phyloP scores from a whole-genome alignment of 257 asterid species.

The Solanum okadae region DNA sequence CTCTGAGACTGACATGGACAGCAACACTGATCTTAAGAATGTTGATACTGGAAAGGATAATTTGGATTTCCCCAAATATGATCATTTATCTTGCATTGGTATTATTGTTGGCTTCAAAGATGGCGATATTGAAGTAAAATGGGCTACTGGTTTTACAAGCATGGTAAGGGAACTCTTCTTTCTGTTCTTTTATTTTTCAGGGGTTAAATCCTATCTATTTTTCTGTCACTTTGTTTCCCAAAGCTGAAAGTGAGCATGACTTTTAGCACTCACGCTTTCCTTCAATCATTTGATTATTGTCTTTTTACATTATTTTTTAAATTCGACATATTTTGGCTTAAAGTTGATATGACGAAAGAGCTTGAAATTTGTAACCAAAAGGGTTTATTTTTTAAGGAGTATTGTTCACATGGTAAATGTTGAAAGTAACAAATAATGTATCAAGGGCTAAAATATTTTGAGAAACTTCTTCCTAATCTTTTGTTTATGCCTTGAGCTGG shows the following conservation, averaged over 20 bases:
- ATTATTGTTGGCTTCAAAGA: conserved; percentile 46
- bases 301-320: neutral
- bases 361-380: neutral
- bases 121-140: conserved; percentile 66
- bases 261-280: neutral
- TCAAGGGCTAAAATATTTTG: neutral
- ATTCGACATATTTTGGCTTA: neutral
- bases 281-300: neutral
- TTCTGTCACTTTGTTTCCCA: neutral
- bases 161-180: conserved; percentile 35
- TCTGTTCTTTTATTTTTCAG: neutral
- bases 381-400: neutral
- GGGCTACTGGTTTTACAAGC: conserved; percentile 71
- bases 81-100: conserved; percentile 51
- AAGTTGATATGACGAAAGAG: neutral
- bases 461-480: neutral
- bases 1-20: conserved; percentile 2
- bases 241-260: neutral
- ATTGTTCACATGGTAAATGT: neutral
- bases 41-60: conserved; percentile 12
- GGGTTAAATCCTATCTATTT: neutral
- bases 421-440: neutral
- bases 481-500: neutral
- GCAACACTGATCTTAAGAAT: conserved; percentile 9
- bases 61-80: conserved; percentile 7